Percentiles rank a stretch among this genome's conserved stretches.
These are phyloP conservation scores for Triticum timopheevii DNA, from an alignment of 176 grass and related monocot species.

Conservation along the genomic window DNA sequence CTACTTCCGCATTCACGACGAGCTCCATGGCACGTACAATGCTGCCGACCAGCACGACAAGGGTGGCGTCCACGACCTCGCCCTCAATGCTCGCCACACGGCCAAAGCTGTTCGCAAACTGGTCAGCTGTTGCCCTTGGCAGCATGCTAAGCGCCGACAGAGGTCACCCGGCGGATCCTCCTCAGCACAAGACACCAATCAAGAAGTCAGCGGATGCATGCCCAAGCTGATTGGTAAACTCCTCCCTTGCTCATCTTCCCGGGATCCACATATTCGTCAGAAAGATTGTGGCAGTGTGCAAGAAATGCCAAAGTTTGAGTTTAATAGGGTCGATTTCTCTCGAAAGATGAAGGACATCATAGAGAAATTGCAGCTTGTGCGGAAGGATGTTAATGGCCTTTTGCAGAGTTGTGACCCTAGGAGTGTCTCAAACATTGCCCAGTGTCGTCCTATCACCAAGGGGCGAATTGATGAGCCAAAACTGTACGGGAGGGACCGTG, in stretches of 20 bases:
- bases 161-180: background rate
- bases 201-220: background rate
- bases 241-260: too few species aligned
- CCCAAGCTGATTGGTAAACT: too few species aligned
- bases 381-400: too few species aligned
- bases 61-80: background rate
- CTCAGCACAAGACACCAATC: background rate
- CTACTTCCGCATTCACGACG: background rate
- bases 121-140: background rate
- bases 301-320: too few species aligned
- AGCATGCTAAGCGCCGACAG: too few species aligned
- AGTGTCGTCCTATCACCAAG: background rate
- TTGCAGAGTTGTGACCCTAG: too few species aligned
- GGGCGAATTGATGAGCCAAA: background rate
- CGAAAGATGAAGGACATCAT: too few species aligned
- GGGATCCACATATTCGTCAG: too few species aligned
- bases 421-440: background rate
- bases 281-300: too few species aligned
- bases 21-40: too few species aligned
- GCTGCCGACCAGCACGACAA: background rate
- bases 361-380: too few species aligned
- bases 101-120: background rate
- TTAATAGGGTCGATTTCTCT: too few species aligned
- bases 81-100: background rate
- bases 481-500: constrained; percentile 16